Evolutionary conservation across 805 yeast species (phyloP), one percentile per base, ranked within the genome.

Genomic region (Yamadazyma takamatsuzukensis): DNA sequence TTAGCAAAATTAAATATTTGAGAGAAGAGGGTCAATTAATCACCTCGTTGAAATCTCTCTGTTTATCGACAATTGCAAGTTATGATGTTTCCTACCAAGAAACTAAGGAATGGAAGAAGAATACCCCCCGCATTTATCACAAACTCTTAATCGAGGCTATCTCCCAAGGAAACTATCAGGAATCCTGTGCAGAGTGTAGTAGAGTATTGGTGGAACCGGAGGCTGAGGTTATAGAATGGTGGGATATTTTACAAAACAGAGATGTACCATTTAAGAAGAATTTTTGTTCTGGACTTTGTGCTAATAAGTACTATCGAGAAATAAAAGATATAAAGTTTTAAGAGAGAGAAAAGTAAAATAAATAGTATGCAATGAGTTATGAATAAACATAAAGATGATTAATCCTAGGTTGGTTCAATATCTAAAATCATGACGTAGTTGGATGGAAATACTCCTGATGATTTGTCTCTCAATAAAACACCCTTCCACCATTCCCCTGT

Each of bases 151-250:
- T 73, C 3, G 63, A 64, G 33, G 80, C 83, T 0, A 56, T 78
- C n/a, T 64, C 70, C 18, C 70, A 69, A 41, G 83, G 71, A 0
- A 55, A 56, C 33, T 64, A 67, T 43, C 67, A 69, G 11, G 80
- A 76, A 37, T 56, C 64, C 0, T 78, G 85, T 48, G 70, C 76
- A 3, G 58, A 61, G 25, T 78, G 85, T 50, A 53, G 61, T 6
- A 37, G 52, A 4, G 57, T 68, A n/a, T 60, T 71, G 3, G 69
- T 76, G 5, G 78, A 76, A 34, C 74, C 80, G 2, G 63, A 68
- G 10, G 83, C 83, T 0, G 80, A 78, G 43, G 64, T 71, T 1
- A 48, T 70, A 39, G 84, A 78, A 48, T 78, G 83, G 83, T 78
- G 85, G 84, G 79, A 78, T 44, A 61, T 76, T 29, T 61, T 71